phyloP scores from a whole-genome alignment of 345 rosid genomes.

The Pistacia integerrima region DNA sequence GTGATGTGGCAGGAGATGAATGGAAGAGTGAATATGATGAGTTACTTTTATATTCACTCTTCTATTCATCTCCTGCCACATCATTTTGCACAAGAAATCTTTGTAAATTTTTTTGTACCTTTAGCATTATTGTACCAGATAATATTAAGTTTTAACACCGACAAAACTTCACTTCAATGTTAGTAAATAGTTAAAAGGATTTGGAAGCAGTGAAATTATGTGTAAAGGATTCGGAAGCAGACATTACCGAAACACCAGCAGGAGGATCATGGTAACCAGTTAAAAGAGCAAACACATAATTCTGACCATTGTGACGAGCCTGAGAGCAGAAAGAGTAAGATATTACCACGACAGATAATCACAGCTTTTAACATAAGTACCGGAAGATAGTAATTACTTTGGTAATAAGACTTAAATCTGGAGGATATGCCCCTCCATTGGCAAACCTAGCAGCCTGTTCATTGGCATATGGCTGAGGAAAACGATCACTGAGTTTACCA shows the following conservation, averaged over 20 bases:
- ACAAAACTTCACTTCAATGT: too few species aligned
- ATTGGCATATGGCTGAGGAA: constrained; percentile 88
- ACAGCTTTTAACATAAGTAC: constrained; percentile 7
- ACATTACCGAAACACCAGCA: constrained; percentile 82
- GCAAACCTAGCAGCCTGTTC: constrained; percentile 99
- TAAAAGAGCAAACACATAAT: constrained; percentile 92
- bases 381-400: constrained; percentile 56
- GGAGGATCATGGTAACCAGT: constrained; percentile 99
- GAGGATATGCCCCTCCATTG: constrained; percentile 99
- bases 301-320: constrained; percentile 99
- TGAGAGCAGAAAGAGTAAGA: constrained; percentile 34
- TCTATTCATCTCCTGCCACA: too few species aligned
- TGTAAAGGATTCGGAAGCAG: constrained; percentile 1
- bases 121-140: too few species aligned
- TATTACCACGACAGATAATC: background rate
- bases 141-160: too few species aligned
- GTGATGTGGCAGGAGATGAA: too few species aligned
- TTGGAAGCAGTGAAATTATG: background rate
- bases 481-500: constrained; percentile 96
- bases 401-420: constrained; percentile 97
- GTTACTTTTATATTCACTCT: too few species aligned
- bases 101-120: too few species aligned
- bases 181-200: too few species aligned
- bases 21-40: too few species aligned
- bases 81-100: too few species aligned